Base-by-base conservation (phyloP, 225 moss, liverwort and hornwort genomes). In the Rhytidiadelphus loreus region DNA sequence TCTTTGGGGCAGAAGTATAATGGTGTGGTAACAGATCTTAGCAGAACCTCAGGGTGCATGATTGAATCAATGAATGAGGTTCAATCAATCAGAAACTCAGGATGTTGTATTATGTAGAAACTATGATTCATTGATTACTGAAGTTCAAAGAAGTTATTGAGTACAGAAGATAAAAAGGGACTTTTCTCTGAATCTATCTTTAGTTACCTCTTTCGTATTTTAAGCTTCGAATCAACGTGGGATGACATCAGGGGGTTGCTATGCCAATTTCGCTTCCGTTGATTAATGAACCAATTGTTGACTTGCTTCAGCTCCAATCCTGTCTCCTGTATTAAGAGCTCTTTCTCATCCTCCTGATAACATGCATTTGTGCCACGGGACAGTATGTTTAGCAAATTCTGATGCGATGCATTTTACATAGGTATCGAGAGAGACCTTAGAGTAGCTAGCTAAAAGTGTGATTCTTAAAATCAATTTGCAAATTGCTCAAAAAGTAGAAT, bases 251-350 rank as follows among this genome's bases (percentile, higher is more conserved):
- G 39, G 24, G 95, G 93, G 85, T 95, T 96, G 87, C 82, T 92
- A 83, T 98, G 92, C 96, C 96, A 96, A 87, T 96, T 96, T 80
- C 98, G 88, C 89, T 98, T 98, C n/a, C 98, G 90, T 86, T 97
- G 96, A 80, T 97, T 98, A 29, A 98, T 95, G 73, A 98, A 97
- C 97, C 98, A 98, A 80, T 98, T 97, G 89, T 97, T 97, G 19
- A 98, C 95, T 87, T 98, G 98, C 85, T 98, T 98, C 87, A 96
- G 83, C 88, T 97, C 96, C 72, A 98, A 91, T 69, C 97, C 96
- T 66, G 98, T 96, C 85, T 95, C 91, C 77, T 94, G 94, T 73
- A 98, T 93, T 81, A 98, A 87, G 33, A 81, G n/a, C 72, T 96
- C 96, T 88, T 98, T 96, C 90, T 98, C 98, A 59, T 95, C 96